phyloP scores from a whole-genome alignment of 371 early-diverging fungal genomes.

The Saksenaea vasiformis region DNA sequence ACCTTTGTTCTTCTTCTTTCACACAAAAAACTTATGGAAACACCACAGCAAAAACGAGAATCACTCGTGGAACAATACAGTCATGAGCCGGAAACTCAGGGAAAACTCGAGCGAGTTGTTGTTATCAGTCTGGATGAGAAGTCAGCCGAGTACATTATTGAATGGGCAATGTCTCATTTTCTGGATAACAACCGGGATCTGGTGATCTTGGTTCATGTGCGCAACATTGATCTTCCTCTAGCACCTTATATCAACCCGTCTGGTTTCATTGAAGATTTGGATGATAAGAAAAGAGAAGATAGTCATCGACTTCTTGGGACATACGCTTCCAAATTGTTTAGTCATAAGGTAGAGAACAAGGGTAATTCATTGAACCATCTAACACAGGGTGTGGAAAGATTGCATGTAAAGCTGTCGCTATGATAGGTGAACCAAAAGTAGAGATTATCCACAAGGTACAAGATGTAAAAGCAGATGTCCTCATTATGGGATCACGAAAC shows the following conservation, averaged over 20 bases:
- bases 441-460: constrained; percentile 56
- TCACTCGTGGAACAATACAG: constrained; percentile 9
- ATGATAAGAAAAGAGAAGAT: constrained; percentile 39
- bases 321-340: constrained; percentile 32
- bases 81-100: constrained; percentile 7
- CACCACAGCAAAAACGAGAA: constrained; percentile 6
- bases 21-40: not conserved
- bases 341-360: constrained; percentile 24
- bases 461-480: constrained; percentile 56
- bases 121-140: constrained; percentile 39
- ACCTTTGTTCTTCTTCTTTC: not conserved
- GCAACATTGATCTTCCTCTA: constrained; percentile 37
- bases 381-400: constrained; percentile 22
- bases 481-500: constrained; percentile 63
- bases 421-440: constrained; percentile 58
- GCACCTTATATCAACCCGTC: constrained; percentile 43
- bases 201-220: constrained; percentile 44
- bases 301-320: constrained; percentile 40
- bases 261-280: constrained; percentile 37
- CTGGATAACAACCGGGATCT: constrained; percentile 39
- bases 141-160: constrained; percentile 36
- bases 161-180: constrained; percentile 57
- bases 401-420: constrained; percentile 61
- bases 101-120: constrained; percentile 31
- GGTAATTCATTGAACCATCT: not conserved